Base-by-base conservation (phyloP, 176 grass and related monocot genomes). In the Zoysia japonica region DNA sequence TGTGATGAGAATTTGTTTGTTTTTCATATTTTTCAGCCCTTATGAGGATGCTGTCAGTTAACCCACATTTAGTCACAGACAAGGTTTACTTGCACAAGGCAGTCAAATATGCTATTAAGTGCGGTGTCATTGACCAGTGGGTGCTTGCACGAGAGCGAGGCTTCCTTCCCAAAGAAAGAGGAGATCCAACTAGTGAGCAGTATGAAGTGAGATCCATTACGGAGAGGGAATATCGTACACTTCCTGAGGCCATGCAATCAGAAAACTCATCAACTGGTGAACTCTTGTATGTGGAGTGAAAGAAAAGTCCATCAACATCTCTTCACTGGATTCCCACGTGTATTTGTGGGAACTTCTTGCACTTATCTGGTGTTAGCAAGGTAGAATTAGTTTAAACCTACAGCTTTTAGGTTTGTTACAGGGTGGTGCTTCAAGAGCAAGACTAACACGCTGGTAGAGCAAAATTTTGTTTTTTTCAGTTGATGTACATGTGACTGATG, bases 41-140 rank as follows among this genome's bases (percentile, higher is more conserved):
- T 11, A 89, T 93, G 84, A 93, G 80, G 59, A 93, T 91, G 84
- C 43, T 97, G 40, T 68, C 83, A 67, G 59, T 87, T 39, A 86
- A 88, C 62, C 90, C 88, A 2, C 61, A 93, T 63, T 71, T 87
- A 51, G 68, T 47, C 11, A 91, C 91, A 0, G 93, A 97, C 69
- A 90, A 87, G 78, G 82, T 67, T 37, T 97, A 93, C 72, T 69
- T 93, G 78, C 86, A 91, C 62, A 87, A 67, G 19, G 78, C 79
- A 43, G 77, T 78, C 63, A 87, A 89, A 51, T 65, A 91, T 41
- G 93, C 91, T 35, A 93, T 97, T 61, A 80, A 77, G 65, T 97
- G 88, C 1, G 91, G 93, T 51, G 81, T 93, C 57, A 89, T 91
- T 3, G 88, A 90, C 20, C 94, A 97, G 76, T 89, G 88, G 86